Percentiles rank a stretch among this genome's conserved stretches.
Conservation (phyloP, 306 rosid species). For the Casuarina equisetifolia region DNA sequence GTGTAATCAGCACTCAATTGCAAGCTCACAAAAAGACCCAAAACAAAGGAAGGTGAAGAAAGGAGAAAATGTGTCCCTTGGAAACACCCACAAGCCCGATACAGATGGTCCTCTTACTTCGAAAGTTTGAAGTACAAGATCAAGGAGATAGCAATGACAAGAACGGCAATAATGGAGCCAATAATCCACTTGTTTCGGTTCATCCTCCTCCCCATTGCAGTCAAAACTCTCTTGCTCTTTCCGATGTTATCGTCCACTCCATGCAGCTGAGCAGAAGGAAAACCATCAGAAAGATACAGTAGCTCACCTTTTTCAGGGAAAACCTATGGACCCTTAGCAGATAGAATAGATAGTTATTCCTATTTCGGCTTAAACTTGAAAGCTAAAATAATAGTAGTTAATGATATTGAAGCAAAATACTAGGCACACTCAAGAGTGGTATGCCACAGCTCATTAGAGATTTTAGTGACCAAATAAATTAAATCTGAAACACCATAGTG, state of each 20-base stretch:
- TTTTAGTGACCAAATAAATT: background rate
- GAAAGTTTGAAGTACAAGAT: slow-evolving; percentile 84
- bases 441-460: background rate
- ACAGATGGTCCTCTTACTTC: slow-evolving; percentile 33
- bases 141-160: slow-evolving; percentile 60
- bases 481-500: slow-evolving; percentile 1
- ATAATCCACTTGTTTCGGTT: slow-evolving; percentile 83
- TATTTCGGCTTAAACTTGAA: background rate
- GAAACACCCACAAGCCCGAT: slow-evolving; percentile 33
- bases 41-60: slow-evolving; percentile 2
- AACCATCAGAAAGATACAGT: slow-evolving; percentile 23
- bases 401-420: background rate
- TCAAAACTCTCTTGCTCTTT: slow-evolving; percentile 77
- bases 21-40: slow-evolving; percentile 27
- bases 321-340: background rate
- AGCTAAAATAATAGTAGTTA: background rate
- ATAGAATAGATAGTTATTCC: background rate
- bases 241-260: slow-evolving; percentile 91
- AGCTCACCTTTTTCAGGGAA: slow-evolving; percentile 9
- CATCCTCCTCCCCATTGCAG: slow-evolving; percentile 79
- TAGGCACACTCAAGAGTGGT: background rate
- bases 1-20: slow-evolving; percentile 46
- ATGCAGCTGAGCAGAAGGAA: slow-evolving; percentile 60
- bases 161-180: slow-evolving; percentile 48
- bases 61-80: slow-evolving; percentile 18